Conservation (phyloP, 73 alveolate genomes). For the Stentor coeruleus region DNA sequence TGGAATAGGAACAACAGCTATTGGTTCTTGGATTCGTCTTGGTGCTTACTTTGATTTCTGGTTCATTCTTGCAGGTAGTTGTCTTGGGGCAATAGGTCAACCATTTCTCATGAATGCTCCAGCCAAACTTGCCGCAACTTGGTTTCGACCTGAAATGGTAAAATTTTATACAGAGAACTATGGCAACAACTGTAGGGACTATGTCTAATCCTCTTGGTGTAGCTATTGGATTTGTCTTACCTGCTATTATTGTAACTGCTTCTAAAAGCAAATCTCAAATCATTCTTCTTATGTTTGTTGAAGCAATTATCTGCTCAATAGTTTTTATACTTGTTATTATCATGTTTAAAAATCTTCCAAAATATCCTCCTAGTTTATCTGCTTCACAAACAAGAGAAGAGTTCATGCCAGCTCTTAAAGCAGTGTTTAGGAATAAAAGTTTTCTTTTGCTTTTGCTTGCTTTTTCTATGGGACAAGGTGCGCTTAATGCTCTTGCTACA, state of each 20-base stretch:
- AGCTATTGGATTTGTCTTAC: conserved; percentile 76
- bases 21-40: conserved; percentile 31
- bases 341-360: conserved; percentile 71
- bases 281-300: conserved; percentile 43
- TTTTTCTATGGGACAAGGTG: conserved; percentile 50
- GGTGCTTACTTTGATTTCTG: conserved; percentile 36
- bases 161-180: conserved; percentile 51
- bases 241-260: conserved; percentile 62
- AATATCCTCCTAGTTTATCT: conserved; percentile 73
- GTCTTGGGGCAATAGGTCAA: conserved; percentile 72
- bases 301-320: conserved; percentile 59
- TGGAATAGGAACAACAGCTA: conserved; percentile 15
- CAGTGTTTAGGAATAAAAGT: conserved; percentile 35
- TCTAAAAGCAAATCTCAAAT: conserved; percentile 50
- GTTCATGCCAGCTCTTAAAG: conserved; percentile 30
- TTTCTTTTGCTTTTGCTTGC: conserved; percentile 36
- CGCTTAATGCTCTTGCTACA: conserved; percentile 56
- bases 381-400: conserved; percentile 39
- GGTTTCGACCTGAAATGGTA: conserved; percentile 81
- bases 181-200: conserved; percentile 78
- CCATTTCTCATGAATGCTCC: conserved; percentile 90
- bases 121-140: conserved; percentile 73
- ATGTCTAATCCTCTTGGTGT: conserved; percentile 71
- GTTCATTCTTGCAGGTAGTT: conserved; percentile 48
- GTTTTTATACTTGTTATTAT: conserved; percentile 40